phyloP scores from a whole-genome alignment of 495 filamentous ascomycete genomes.

The Jackrogersella minutella region DNA sequence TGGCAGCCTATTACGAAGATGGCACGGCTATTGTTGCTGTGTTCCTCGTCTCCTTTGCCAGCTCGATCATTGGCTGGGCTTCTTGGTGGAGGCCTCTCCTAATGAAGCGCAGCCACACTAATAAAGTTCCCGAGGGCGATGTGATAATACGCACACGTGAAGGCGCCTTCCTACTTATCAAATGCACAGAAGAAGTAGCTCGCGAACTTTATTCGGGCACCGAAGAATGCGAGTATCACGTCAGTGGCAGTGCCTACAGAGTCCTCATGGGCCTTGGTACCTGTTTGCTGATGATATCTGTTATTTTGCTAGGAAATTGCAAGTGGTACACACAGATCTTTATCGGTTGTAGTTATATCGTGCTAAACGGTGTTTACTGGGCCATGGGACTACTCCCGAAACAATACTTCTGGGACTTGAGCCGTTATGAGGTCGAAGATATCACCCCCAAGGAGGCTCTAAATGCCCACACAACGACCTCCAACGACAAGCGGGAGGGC shows the following conservation, averaged over 20 bases:
- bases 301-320: slow-evolving; percentile 70
- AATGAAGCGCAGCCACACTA: slow-evolving; percentile 54
- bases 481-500: slow-evolving; percentile 45
- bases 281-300: slow-evolving; percentile 66
- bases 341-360: slow-evolving; percentile 63
- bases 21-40: slow-evolving; percentile 63
- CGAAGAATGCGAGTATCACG: slow-evolving; percentile 63
- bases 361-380: slow-evolving; percentile 70
- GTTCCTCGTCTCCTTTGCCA: slow-evolving; percentile 53
- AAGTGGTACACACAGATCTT: slow-evolving; percentile 66
- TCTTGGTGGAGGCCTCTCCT: slow-evolving; percentile 64
- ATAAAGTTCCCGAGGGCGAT: slow-evolving; percentile 64
- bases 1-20: slow-evolving; percentile 52
- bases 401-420: slow-evolving; percentile 60
- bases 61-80: slow-evolving; percentile 61
- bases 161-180: slow-evolving; percentile 67
- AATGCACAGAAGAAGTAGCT: slow-evolving; percentile 69
- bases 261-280: slow-evolving; percentile 65
- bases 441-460: slow-evolving; percentile 49
- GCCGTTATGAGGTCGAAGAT: slow-evolving; percentile 51
- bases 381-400: slow-evolving; percentile 57
- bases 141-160: slow-evolving; percentile 67
- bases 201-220: slow-evolving; percentile 70
- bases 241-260: slow-evolving; percentile 54
- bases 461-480: slow-evolving; percentile 41